These are phyloP conservation scores for Dioscorea cayenensis DNA, from an alignment of 116 monocot species.

Conservation along the genomic window DNA sequence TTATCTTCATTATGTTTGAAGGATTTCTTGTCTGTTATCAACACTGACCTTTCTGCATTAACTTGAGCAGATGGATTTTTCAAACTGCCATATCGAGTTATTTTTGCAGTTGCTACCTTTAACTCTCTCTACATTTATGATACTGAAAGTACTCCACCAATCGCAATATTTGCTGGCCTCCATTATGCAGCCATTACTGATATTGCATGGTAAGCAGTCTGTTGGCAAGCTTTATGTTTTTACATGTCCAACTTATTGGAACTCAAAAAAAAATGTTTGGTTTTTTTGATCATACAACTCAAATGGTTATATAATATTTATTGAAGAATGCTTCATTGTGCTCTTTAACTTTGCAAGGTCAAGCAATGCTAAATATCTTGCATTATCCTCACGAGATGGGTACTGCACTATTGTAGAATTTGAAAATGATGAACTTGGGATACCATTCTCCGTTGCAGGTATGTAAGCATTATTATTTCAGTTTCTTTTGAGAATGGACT, in stretches of 20 bases:
- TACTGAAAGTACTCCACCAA: constrained; percentile 74
- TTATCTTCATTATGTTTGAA: background rate
- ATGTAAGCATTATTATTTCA: background rate
- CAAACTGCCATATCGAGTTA: constrained; percentile 81
- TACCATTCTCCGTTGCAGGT: constrained; percentile 51
- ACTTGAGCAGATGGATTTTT: constrained; percentile 49
- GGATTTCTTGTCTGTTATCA: background rate
- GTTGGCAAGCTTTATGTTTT: background rate
- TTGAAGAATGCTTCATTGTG: background rate
- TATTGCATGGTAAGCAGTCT: constrained; percentile 66
- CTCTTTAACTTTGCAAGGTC: constrained; percentile 42
- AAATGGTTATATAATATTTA: too few relatives aligned
- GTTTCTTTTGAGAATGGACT: too few relatives aligned
- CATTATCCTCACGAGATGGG: constrained; percentile 69
- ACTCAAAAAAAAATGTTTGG: background rate
- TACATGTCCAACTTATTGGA: background rate
- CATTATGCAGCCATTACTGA: constrained; percentile 98
- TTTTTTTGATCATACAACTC: background rate
- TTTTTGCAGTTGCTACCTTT: constrained; percentile 91
- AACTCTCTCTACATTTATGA: constrained; percentile 92
- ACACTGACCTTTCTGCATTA: constrained; percentile 8
- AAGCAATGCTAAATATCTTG: constrained; percentile 59
- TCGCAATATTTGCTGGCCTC: constrained; percentile 80
- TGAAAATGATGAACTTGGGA: constrained; percentile 71
- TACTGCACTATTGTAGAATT: constrained; percentile 77